A percentile compares a stretch with the other conserved stretches of the same genome.
Evolutionary conservation across 1,284 basidiomycete genomes (phyloP).

Genomic region (Irpex sp.): DNA sequence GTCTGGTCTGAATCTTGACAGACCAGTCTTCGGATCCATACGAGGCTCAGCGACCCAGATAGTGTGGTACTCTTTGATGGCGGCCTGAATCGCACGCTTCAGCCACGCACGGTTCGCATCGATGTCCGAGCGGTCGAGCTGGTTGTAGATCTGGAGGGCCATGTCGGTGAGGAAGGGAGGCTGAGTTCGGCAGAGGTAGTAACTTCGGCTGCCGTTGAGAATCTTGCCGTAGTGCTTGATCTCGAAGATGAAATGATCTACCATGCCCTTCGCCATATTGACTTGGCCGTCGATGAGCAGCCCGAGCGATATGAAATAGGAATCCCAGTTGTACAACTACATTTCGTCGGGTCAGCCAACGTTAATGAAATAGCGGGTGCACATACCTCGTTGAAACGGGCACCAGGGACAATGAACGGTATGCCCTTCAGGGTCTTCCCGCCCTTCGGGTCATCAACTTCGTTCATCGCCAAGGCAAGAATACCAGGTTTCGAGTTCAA

Average conservation of each 20-base stretch:
- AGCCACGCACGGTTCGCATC: slow-evolving; percentile 88
- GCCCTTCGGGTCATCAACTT: slow-evolving; percentile 76
- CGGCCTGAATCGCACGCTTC: slow-evolving; percentile 91
- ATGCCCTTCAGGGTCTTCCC: slow-evolving; percentile 86
- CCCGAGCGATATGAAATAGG: slow-evolving; percentile 92
- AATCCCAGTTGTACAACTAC: slow-evolving; percentile 89
- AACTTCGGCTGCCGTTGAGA: slow-evolving; percentile 73
- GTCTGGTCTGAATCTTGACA: slow-evolving; percentile 91
- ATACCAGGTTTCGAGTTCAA: slow-evolving; percentile 93
- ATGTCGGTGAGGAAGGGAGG: slow-evolving; percentile 99
- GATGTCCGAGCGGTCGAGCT: slow-evolving; percentile 83
- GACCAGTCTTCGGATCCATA: slow-evolving; percentile 88
- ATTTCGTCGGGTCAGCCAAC: background rate
- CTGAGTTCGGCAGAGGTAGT: slow-evolving; percentile 95
- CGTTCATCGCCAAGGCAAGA: slow-evolving; percentile 93
- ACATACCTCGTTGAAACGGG: slow-evolving; percentile 92
- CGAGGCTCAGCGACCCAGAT: slow-evolving; percentile 95
- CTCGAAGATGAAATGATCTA: slow-evolving; percentile 99
- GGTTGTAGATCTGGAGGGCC: slow-evolving; percentile 96
- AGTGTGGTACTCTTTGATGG: slow-evolving; percentile 98
- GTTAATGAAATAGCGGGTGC: background rate
- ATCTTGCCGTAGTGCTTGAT: slow-evolving; percentile 97
- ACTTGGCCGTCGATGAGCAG: slow-evolving; percentile 93
- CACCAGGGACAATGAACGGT: slow-evolving; percentile 96
- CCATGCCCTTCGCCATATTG: slow-evolving; percentile 93